Evolutionary conservation across 257 asterid species (phyloP).

Genomic region (Solanum habrochaites): DNA sequence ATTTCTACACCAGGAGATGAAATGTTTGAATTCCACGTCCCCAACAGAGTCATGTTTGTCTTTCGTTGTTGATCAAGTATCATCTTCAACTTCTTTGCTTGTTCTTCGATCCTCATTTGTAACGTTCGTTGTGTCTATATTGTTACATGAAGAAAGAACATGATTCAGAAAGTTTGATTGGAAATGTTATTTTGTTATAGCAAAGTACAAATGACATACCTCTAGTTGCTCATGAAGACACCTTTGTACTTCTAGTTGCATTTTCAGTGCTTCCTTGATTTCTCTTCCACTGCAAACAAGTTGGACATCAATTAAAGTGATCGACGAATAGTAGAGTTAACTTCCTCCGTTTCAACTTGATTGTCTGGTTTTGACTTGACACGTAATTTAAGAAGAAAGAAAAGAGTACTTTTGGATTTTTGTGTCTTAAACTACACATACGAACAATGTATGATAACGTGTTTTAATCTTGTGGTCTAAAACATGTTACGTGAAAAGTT

Average conservation of each 20-base stretch:
- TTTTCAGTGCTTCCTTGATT: not conserved
- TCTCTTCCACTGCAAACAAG: slow-evolving; percentile 22
- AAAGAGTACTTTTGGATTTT: not conserved
- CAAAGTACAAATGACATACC: not conserved
- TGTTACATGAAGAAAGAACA: not conserved
- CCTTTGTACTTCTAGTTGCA: not conserved
- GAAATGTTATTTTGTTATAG: not conserved
- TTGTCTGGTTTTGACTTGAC: not conserved
- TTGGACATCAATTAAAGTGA: not conserved
- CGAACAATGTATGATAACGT: not conserved
- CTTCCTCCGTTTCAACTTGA: not conserved
- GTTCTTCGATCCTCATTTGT: slow-evolving; percentile 69
- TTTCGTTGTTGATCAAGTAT: slow-evolving; percentile 58
- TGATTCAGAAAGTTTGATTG: not conserved
- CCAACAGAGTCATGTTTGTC: slow-evolving; percentile 17
- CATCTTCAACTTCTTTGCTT: slow-evolving; percentile 44
- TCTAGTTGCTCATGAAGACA: slow-evolving; percentile 25
- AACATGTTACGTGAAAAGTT: not conserved
- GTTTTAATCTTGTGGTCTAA: not conserved
- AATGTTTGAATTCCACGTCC: slow-evolving; percentile 12
- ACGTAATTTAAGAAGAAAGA: fast-evolving
- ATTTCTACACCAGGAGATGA: slow-evolving; percentile 6
- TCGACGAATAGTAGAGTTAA: not conserved
- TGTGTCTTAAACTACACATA: not conserved
- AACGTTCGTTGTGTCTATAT: slow-evolving; percentile 38